These are phyloP conservation scores for Boletus rubropictus DNA, from an alignment of 768 basidiomycete species.

Conservation along the genomic window DNA sequence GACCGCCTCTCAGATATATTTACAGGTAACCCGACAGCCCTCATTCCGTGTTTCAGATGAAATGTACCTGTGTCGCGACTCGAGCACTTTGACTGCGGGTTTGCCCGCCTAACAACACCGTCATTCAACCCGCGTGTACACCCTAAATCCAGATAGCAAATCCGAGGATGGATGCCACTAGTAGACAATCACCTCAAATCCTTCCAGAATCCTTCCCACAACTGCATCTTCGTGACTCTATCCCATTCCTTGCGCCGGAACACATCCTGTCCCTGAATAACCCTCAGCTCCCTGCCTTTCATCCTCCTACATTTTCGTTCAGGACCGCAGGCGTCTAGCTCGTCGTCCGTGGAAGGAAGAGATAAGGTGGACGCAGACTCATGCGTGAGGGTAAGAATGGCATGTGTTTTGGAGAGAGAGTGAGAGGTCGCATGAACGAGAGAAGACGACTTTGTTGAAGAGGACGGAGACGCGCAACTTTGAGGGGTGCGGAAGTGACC, in stretches of 20 bases:
- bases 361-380: constrained; percentile 38
- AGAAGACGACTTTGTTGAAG: constrained; percentile 4
- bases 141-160: neutral
- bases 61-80: neutral
- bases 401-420: constrained; percentile 70
- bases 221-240: constrained; percentile 26
- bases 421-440: constrained; percentile 48
- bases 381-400: constrained; percentile 62
- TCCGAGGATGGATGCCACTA: too few relatives aligned
- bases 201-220: constrained; percentile 35
- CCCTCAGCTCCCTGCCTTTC: constrained; percentile 77
- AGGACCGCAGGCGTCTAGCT: constrained; percentile 59
- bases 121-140: neutral
- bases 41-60: neutral
- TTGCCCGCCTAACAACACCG: too few relatives aligned
- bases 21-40: neutral
- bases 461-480: neutral
- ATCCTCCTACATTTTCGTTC: constrained; percentile 66
- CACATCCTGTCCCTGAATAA: constrained; percentile 73
- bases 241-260: constrained; percentile 43
- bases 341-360: constrained; percentile 72
- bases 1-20: neutral
- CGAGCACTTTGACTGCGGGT: neutral
- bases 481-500: constrained; percentile 57
- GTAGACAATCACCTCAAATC: neutral